A percentile compares a stretch with the other conserved stretches of the same genome.
phyloP scores from a whole-genome alignment of 495 filamentous ascomycete genomes.

The Geoglossum glabrum region DNA sequence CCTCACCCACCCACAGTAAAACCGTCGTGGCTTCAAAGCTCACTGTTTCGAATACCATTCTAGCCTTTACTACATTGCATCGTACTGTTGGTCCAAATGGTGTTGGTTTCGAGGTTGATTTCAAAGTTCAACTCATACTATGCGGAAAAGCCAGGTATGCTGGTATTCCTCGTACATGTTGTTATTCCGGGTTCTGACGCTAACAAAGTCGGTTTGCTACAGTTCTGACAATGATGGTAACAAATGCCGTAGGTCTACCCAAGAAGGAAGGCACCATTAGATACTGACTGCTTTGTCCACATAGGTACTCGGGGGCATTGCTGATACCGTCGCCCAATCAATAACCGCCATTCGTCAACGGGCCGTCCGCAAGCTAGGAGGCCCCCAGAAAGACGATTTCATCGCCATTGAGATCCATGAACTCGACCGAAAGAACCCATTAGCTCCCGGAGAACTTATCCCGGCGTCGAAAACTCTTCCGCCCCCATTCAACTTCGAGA shows the following conservation, averaged over 20 bases:
- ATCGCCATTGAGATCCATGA: constrained; percentile 80
- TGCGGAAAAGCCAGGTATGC: constrained; percentile 57
- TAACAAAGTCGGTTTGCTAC: constrained; percentile 6
- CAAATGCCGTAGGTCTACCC: constrained; percentile 55
- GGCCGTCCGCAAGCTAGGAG: constrained; percentile 35
- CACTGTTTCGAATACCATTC: constrained; percentile 13
- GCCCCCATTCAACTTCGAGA: constrained; percentile 87
- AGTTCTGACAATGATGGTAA: constrained; percentile 97
- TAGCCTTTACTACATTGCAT: constrained; percentile 77
- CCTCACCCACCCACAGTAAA: neutral
- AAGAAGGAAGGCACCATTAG: no score
- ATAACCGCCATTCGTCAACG: constrained; percentile 66
- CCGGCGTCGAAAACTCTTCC: constrained; percentile 39
- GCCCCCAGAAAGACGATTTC: constrained; percentile 39
- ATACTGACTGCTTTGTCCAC: neutral
- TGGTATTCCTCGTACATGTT: no score
- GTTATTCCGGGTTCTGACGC: neutral
- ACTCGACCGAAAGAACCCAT: constrained; percentile 64
- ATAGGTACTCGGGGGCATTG: constrained; percentile 67
- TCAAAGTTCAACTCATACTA: constrained; percentile 89
- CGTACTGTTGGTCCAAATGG: constrained; percentile 77
- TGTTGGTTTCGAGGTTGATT: constrained; percentile 54
- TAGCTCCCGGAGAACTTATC: constrained; percentile 43
- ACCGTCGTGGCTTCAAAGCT: constrained; percentile 3
- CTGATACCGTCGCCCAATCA: constrained; percentile 87